These are phyloP conservation scores for Triticum urartu DNA, from an alignment of 176 grass and related monocot genomes.

Conservation along the genomic window DNA sequence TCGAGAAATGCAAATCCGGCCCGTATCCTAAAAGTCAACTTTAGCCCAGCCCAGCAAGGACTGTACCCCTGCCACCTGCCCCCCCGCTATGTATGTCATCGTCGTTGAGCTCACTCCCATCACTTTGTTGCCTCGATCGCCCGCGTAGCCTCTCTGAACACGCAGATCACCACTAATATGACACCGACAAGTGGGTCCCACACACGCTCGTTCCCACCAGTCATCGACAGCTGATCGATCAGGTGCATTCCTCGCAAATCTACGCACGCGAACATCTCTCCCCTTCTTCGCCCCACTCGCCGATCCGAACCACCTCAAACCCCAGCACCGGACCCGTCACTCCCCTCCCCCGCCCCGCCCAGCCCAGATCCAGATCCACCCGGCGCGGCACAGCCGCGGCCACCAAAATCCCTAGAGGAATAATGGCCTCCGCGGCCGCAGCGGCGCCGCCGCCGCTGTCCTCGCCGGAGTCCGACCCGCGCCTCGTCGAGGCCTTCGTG, in stretches of 20 bases:
- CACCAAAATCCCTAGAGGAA: constrained; percentile 26
- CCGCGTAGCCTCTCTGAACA: neutral
- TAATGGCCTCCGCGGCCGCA: constrained; percentile 40
- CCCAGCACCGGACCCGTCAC: neutral
- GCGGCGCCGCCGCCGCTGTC: constrained; percentile 33
- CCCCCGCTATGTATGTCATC: neutral
- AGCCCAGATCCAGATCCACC: constrained; percentile 74
- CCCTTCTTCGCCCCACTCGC: constrained; percentile 7
- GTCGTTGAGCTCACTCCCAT: constrained; percentile 5
- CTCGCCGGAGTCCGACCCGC: constrained; percentile 63
- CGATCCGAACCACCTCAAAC: constrained; percentile 58
- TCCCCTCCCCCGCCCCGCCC: constrained; percentile 23
- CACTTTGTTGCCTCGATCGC: constrained; percentile 19
- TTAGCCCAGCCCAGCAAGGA: neutral
- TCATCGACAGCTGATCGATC: neutral
- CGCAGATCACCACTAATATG: neutral
- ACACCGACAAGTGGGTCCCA: neutral
- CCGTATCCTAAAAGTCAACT: neutral
- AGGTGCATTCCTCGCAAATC: constrained; percentile 28
- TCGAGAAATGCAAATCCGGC: neutral
- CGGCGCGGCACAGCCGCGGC: constrained; percentile 50
- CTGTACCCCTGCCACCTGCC: neutral
- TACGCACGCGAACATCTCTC: constrained; percentile 35
- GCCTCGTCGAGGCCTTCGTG: constrained; percentile 61
- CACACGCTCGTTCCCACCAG: neutral